Percentiles rank a stretch among this genome's conserved stretches.
These are phyloP conservation scores for Calonectria hongkongensis DNA, from an alignment of 2,329 filamentous ascomycete genomes.

Conservation along the genomic window DNA sequence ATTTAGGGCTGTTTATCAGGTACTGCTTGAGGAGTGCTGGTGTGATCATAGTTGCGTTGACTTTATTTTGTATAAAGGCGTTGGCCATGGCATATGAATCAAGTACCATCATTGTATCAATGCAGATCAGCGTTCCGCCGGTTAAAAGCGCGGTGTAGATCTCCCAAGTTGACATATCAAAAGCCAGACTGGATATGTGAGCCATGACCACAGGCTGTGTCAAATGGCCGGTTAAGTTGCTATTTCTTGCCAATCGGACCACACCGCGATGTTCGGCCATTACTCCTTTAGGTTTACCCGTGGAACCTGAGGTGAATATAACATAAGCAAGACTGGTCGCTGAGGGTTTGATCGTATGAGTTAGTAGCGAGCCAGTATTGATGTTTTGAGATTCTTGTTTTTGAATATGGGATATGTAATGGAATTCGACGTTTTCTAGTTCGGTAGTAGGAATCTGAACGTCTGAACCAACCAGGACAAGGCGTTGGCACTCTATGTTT, in stretches of 20 bases:
- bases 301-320: not conserved
- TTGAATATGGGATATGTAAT: slow-evolving; percentile 6
- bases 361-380: not conserved
- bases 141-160: not conserved
- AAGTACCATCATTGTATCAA: not conserved
- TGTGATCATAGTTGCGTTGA: not conserved
- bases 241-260: not conserved
- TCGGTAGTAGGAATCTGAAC: not conserved
- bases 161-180: not conserved
- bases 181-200: not conserved
- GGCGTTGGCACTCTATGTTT: not conserved
- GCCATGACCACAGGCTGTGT: not conserved
- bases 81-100: not conserved
- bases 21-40: not conserved
- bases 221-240: not conserved
- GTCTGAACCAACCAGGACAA: slow-evolving; percentile 35
- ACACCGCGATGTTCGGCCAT: not conserved
- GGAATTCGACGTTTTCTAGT: slow-evolving; percentile 10
- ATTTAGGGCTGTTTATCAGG: not conserved
- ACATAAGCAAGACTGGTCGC: not conserved
- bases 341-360: not conserved
- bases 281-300: not conserved
- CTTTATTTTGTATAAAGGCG: not conserved
- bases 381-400: not conserved
- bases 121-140: not conserved